phyloP scores from a whole-genome alignment of 352 stramenopile species.

The Pythium myriotylum region DNA sequence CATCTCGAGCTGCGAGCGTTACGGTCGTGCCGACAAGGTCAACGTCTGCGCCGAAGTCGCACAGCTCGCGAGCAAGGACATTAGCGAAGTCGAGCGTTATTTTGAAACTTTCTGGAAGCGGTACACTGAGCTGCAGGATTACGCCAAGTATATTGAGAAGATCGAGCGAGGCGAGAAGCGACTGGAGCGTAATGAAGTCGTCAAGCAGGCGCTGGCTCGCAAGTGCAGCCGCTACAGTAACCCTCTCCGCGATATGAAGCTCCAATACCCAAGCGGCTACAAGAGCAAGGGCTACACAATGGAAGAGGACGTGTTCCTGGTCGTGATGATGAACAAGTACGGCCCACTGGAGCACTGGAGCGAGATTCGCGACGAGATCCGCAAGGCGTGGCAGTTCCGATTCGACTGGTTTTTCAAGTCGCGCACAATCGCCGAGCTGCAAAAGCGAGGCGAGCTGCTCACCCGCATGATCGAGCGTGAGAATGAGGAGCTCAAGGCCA shows the following conservation, averaged over 20 bases:
- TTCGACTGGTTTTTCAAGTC: constrained; percentile 99
- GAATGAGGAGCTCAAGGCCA: constrained; percentile 88
- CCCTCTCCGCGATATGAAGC: constrained; percentile 87
- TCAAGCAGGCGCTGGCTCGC: constrained; percentile 95
- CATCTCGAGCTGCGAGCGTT: constrained; percentile 92
- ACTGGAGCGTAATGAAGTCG: constrained; percentile 94
- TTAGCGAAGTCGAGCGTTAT: constrained; percentile 93
- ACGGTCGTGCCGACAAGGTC: constrained; percentile 91
- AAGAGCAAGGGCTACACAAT: constrained; percentile 96
- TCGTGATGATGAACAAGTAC: constrained; percentile 99
- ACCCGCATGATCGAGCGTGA: constrained; percentile 95
- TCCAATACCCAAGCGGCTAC: constrained; percentile 87
- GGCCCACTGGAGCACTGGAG: constrained; percentile 96
- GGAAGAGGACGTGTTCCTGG: constrained; percentile 98
- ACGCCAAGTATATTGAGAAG: constrained; percentile 92
- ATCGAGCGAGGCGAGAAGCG: constrained; percentile 98
- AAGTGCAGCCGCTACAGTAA: constrained; percentile 96
- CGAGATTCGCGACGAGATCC: constrained; percentile 97
- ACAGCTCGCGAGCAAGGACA: constrained; percentile 89
- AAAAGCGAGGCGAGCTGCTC: constrained; percentile 96
- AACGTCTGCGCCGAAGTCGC: constrained; percentile 92
- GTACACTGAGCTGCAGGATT: constrained; percentile 93
- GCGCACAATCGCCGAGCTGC: constrained; percentile 95
- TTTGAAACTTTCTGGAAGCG: constrained; percentile 96
- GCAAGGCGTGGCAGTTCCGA: constrained; percentile 97